Evolutionary conservation across 108 stramenopile genomes (phyloP).

Genomic region (Cyclotella choctawhatcheeana): DNA sequence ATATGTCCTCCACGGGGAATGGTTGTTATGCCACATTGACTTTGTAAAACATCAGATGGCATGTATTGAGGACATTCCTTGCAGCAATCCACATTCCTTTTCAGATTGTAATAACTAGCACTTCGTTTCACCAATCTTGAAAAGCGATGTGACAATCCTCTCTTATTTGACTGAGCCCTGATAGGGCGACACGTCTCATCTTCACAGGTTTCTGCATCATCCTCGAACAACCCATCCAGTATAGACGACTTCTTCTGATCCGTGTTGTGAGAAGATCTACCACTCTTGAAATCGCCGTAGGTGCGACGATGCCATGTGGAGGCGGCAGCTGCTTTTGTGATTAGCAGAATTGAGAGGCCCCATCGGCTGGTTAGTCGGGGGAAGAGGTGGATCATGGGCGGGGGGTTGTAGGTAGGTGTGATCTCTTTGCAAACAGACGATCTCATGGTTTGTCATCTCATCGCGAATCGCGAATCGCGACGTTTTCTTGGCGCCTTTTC

Average conservation of each 20-base stretch:
- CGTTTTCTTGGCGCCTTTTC: too few relatives aligned
- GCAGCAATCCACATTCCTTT: conserved; percentile 38
- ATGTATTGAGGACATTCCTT: conserved; percentile 42
- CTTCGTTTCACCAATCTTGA: conserved; percentile 34
- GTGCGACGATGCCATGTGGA: conserved; percentile 44
- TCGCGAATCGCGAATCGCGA: too few relatives aligned
- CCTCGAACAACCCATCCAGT: neutral
- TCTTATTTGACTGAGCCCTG: conserved; percentile 10
- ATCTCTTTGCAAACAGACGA: too few relatives aligned
- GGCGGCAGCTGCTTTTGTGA: conserved; percentile 34
- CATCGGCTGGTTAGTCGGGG: conserved; percentile 14
- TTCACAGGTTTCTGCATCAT: neutral
- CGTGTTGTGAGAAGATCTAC: conserved; percentile 3
- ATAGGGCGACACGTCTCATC: conserved; percentile 8
- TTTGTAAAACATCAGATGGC: conserved; percentile 25
- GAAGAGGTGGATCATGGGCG: neutral
- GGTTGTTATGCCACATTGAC: neutral
- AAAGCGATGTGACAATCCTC: conserved; percentile 28
- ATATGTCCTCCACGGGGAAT: conserved; percentile 49
- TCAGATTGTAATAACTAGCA: conserved; percentile 5
- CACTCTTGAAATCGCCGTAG: conserved; percentile 38
- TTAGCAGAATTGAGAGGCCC: conserved; percentile 18
- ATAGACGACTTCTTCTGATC: neutral
- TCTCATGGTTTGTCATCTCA: too few relatives aligned
- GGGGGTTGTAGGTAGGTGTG: neutral